Base-by-base conservation (phyloP, 2,329 filamentous ascomycete genomes). In the Aspergillus calidoustus region DNA sequence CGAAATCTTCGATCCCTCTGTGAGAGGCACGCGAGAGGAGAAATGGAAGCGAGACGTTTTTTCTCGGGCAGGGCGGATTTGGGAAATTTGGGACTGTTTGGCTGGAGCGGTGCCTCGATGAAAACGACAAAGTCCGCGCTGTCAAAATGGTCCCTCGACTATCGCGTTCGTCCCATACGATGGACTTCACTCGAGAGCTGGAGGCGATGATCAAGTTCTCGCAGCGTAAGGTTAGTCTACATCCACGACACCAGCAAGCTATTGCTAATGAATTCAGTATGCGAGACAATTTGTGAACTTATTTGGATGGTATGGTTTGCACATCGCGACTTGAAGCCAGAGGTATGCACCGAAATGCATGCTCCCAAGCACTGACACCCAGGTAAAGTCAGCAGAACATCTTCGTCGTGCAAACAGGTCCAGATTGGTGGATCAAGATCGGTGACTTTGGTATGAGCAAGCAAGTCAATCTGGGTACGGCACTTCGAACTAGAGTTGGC, bases 121-220 rank as follows among this genome's bases (percentile, higher is more conserved):
- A 44, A 13, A 28, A n/a, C 17, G 23, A 31, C 6, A 41, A 38
- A n/a, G 11, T 55, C 19, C 53, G 41, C 6, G 53, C 53, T 8
- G 53, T 55, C 2, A 47, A 55, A 30, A 55, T 19, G 38, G n/a
- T 50, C 13, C 23, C 25, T 11, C 15, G 30, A 4, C 13, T 3
- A 11, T 8, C 48, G 7, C n/a, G n/a, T n/a, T 50, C 25, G 5
- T 22, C 48, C 11, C 23, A 7, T 6, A 17, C 48, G 5, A 30
- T 31, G 3, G 41, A 55, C 17, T 55, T 28, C 11, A 44, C 23
- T 6, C 19, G 53, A 7, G 53, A 55, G 23, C 41, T 55, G 23
- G 53, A 55, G 23, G 53, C 53, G 19, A 31, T 55, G 13, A 22
- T 25, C 7, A 55, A 55, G 17, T 55, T 55, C 25, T 55, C 53